Base-by-base conservation (phyloP, 2,329 filamentous ascomycete genomes). In the Phyllosticta ampelicida region DNA sequence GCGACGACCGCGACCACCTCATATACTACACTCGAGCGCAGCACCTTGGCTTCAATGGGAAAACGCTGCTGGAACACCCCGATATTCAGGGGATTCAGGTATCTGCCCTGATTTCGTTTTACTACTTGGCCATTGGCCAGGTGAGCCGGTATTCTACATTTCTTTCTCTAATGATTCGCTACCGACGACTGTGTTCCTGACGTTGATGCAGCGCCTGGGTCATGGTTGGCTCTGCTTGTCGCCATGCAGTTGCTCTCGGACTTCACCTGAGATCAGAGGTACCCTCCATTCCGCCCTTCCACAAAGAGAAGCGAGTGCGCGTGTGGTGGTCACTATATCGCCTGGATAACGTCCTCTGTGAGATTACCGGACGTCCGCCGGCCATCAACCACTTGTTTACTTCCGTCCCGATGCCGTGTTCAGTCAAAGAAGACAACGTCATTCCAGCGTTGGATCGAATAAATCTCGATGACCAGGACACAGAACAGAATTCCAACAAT, bases 261-360 rank as follows among this genome's bases (percentile, higher is more conserved):
- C 61, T 75, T 16, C 71, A 74, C 53, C 56, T 72, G 21, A 66
- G 67, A 9, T 74, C 72, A 48, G 64, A 68, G 29, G 66, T 66
- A 50, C 61, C 62, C 6, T 60, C 61, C 2, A 59, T 66, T 20
- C 60, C 62, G 13, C 61, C 63, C 5, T 60, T 65, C 4, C 62
- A 66, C 29, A 71, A 68, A 56, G 73, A 74, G 60, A 61, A 66
- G 3, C 59, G 72, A 23, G 63, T 66, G 19, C 67, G 69, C 29
- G 66, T 71, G 19, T 75, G 74, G 73, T 74, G 73, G 70, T 68
- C 67, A n/a, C 59, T 74, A 19, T 72, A 68, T 57, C 66, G 66
- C 3, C 57, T 73, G 16, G 74, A 75, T 60, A 63, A 65, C 16
- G 62, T 70, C 2, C 61, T 75, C 3, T 67, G 67, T 16, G 61